Evolutionary conservation across 129 eudicot species (phyloP), one percentile per base, ranked within the genome.

Genomic region (Helianthus tuberosus): DNA sequence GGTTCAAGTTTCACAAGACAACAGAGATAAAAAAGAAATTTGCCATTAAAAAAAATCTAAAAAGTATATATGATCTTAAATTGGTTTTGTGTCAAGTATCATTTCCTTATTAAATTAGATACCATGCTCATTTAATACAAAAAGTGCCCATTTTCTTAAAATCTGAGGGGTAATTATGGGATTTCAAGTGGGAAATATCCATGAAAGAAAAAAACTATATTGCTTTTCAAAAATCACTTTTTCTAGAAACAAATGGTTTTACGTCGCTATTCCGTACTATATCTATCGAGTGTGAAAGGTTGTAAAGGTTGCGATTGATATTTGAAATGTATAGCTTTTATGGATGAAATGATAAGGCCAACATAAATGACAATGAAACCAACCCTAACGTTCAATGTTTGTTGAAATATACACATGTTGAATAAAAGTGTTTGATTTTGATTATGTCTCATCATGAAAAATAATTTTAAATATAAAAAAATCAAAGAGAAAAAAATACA

Each of bases 321-420:
- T 50, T 11, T 50, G 55, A 50, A 14, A 50, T 14, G 55, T 50
- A 50, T 11, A 10, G n/a, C 36, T 20, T 58, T 23, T 27, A 6
- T 5, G 57, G 7, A 16, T 16, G 44, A 20, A 59, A 32, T 58
- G 54, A 46, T 68, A 38, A 5, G n/a, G 52, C 51, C 52, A 77
- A 69, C 76, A 51, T 32, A 23, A n/a, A 43, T 49, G 76, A 69
- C 16, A 36, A 38, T 6, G 53, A 77, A 49, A 49, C 38, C 1
- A 66, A 66, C 74, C 74, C 74, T 75, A 66, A 66, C 74, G 27
- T 55, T 50, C 2, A 7, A 41, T 25, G 13, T 51, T 39, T 57
- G 16, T 17, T 41, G 52, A 50, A 8, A 8, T 68, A 58, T 38
- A 8, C 41, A 71, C 53, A 46, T 47, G 36, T 48, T 67, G 17